Evolutionary conservation across 2,329 filamentous ascomycete genomes (phyloP).

Genomic region (Cladosporium cucumerinum): DNA sequence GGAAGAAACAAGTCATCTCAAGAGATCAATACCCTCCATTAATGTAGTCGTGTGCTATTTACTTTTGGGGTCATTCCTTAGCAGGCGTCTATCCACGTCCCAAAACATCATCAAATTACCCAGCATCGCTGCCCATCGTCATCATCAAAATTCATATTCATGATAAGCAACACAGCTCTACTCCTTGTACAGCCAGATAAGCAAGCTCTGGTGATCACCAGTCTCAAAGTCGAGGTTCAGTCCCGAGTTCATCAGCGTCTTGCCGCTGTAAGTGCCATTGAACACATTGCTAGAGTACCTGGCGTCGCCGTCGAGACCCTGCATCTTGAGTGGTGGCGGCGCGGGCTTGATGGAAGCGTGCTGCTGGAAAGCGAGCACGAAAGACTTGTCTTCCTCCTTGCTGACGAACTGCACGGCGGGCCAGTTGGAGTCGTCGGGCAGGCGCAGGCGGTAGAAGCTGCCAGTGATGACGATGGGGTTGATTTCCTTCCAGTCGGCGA

Average conservation of each 20-base stretch:
- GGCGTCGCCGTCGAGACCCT: conserved; percentile 55
- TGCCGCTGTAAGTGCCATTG: conserved; percentile 53
- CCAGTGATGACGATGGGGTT: conserved; percentile 59
- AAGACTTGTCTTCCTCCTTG: conserved; percentile 47
- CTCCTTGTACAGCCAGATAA: conserved; percentile 53
- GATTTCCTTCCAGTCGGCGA: conserved; percentile 53
- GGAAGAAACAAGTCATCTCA: neutral
- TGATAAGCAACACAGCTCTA: neutral
- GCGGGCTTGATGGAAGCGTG: conserved; percentile 52
- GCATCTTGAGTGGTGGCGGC: conserved; percentile 52
- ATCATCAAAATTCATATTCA: neutral
- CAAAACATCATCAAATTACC: neutral
- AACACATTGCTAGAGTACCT: conserved; percentile 52
- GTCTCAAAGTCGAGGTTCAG: conserved; percentile 51
- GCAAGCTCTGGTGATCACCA: conserved; percentile 56
- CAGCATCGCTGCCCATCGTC: neutral
- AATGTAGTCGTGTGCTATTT: neutral
- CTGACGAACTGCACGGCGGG: conserved; percentile 60
- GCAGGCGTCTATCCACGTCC: neutral
- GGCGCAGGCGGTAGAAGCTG: conserved; percentile 57
- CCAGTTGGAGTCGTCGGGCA: conserved; percentile 60
- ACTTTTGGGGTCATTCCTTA: neutral
- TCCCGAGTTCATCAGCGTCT: conserved; percentile 61
- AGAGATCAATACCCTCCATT: neutral
- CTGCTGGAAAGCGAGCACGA: conserved; percentile 62